phyloP scores from a whole-genome alignment of 1,139 yeast species.

The Pichia kudriavzevii region DNA sequence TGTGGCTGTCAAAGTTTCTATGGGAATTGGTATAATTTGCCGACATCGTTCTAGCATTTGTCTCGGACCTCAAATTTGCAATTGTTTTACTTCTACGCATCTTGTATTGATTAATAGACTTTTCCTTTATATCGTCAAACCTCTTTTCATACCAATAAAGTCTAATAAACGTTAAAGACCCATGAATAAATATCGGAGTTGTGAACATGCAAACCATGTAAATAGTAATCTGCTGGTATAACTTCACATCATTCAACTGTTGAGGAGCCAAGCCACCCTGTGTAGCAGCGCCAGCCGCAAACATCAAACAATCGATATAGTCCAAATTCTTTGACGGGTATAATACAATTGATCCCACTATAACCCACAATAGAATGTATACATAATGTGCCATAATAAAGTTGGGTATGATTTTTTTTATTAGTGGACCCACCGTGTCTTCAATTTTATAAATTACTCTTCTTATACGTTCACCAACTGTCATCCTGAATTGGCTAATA shows the following conservation, averaged over 20 bases:
- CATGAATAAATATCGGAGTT: conserved; percentile 87
- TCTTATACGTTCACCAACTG: conserved; percentile 24
- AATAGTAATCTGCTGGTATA: conserved; percentile 73
- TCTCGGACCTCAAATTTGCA: conserved; percentile 44
- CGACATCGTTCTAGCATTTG: conserved; percentile 22
- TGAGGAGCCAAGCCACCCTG: conserved; percentile 90
- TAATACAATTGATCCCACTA: conserved; percentile 64
- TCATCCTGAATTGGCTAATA: background rate
- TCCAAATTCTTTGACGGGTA: conserved; percentile 61
- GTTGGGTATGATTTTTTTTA: conserved; percentile 53
- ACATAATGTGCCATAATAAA: conserved; percentile 75
- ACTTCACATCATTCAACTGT: conserved; percentile 48
- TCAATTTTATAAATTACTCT: conserved; percentile 24
- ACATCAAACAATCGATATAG: conserved; percentile 76
- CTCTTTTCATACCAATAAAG: conserved; percentile 84
- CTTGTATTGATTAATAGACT: conserved; percentile 65
- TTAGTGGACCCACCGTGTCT: conserved; percentile 37
- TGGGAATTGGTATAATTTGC: conserved; percentile 3
- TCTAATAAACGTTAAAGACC: conserved; percentile 70
- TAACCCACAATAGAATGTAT: conserved; percentile 45
- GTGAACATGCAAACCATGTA: conserved; percentile 57
- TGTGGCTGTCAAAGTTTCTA: conserved; percentile 19
- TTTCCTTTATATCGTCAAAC: conserved; percentile 72
- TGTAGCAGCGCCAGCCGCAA: conserved; percentile 70
- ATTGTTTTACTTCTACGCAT: conserved; percentile 77